phyloP scores from a whole-genome alignment of 2,329 filamentous ascomycete genomes.

The Penicillium sp. region DNA sequence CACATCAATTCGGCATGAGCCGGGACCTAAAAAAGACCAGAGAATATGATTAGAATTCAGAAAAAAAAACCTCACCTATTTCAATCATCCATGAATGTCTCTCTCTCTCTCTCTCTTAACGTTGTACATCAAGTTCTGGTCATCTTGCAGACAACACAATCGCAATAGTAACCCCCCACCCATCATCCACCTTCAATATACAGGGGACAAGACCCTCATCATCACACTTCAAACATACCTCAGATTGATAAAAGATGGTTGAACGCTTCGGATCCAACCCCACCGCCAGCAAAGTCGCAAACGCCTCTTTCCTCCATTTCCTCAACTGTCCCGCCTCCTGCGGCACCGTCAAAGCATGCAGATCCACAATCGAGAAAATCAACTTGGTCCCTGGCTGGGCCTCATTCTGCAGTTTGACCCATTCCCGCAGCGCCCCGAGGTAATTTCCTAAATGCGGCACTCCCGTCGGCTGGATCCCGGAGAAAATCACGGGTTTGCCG shows the following conservation, averaged over 20 bases:
- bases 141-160: too few relatives aligned
- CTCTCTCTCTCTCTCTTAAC: too few relatives aligned
- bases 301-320: constrained; percentile 62
- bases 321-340: constrained; percentile 59
- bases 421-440: constrained; percentile 78
- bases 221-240: constrained; percentile 45
- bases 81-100: neutral
- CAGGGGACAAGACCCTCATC: too few relatives aligned
- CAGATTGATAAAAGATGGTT: constrained; percentile 75
- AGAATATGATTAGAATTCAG: too few relatives aligned
- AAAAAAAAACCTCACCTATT: neutral
- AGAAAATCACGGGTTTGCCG: constrained; percentile 63
- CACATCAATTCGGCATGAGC: constrained; percentile 91
- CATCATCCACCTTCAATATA: too few relatives aligned
- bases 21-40: constrained; percentile 49
- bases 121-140: too few relatives aligned
- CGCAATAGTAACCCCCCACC: neutral
- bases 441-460: constrained; percentile 95
- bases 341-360: constrained; percentile 82
- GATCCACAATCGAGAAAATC: constrained; percentile 82
- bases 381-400: constrained; percentile 54
- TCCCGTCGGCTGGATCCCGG: constrained; percentile 93
- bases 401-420: constrained; percentile 71
- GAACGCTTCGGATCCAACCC: constrained; percentile 73
- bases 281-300: constrained; percentile 76